A percentile compares a stretch with the other conserved stretches of the same genome.
Evolutionary conservation across 2,329 filamentous ascomycete species (phyloP).

Genomic region (Aulographum hederae): DNA sequence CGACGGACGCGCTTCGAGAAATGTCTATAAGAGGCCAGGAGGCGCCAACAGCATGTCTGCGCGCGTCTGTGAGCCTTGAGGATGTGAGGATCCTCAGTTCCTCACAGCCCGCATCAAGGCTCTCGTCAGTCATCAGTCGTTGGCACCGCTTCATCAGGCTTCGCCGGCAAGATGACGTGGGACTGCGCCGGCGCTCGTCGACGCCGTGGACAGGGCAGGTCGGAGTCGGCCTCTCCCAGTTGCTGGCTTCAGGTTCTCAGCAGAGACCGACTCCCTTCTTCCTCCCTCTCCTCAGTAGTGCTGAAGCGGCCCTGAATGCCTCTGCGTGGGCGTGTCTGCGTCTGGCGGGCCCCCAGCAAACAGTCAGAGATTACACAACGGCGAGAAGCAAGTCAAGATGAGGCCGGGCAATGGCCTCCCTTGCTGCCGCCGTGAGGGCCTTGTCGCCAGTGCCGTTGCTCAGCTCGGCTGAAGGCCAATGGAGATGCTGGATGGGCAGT

Average conservation of each 20-base stretch:
- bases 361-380: too few relatives aligned
- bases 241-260: neutral
- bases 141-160: neutral
- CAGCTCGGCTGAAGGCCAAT: too few relatives aligned
- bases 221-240: neutral
- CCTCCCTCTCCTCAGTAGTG: neutral
- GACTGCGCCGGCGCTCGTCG: neutral
- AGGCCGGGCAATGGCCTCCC: too few relatives aligned
- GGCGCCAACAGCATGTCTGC: neutral
- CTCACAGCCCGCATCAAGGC: neutral
- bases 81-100: neutral
- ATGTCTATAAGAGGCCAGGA: neutral
- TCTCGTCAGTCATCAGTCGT: neutral
- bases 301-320: too few relatives aligned
- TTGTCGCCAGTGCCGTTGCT: too few relatives aligned
- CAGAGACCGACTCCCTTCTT: neutral
- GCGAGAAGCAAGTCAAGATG: too few relatives aligned
- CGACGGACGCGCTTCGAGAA: neutral
- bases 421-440: too few relatives aligned
- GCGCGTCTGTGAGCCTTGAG: neutral
- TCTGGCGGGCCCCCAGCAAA: too few relatives aligned
- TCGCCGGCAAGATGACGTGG: neutral
- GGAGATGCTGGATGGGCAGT: too few relatives aligned
- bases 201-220: neutral
- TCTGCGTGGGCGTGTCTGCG: too few relatives aligned